These are phyloP conservation scores for Talaromyces piceae DNA, from an alignment of 2,329 filamentous ascomycete species.

Conservation along the genomic window DNA sequence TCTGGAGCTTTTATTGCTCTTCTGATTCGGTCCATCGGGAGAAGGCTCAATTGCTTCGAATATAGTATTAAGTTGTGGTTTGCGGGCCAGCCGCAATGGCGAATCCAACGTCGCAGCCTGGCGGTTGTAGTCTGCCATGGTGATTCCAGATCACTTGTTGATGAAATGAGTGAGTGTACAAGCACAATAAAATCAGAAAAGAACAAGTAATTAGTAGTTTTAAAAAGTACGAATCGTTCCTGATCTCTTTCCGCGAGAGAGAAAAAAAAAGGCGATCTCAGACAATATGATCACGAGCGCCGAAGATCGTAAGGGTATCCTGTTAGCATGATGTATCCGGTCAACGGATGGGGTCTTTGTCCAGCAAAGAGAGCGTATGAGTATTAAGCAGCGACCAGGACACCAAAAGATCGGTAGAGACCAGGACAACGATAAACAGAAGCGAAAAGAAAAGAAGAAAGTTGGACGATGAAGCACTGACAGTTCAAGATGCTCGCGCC, in stretches of 20 bases:
- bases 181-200: constrained; percentile 14
- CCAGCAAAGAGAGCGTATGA: constrained; percentile 19
- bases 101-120: constrained; percentile 46
- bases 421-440: constrained; percentile 19
- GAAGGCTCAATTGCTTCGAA: constrained; percentile 41
- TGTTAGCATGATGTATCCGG: constrained; percentile 21
- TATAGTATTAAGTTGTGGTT: constrained; percentile 56
- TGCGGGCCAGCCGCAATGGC: constrained; percentile 51
- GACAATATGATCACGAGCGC: neutral
- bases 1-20: constrained; percentile 13
- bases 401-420: constrained; percentile 4
- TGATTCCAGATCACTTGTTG: constrained; percentile 26
- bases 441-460: constrained; percentile 18
- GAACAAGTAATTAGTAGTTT: constrained; percentile 9
- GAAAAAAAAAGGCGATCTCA: neutral
- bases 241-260: neutral
- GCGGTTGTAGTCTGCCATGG: constrained; percentile 40
- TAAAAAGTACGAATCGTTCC: neutral
- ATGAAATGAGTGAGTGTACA: constrained; percentile 11
- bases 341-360: constrained; percentile 36
- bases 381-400: constrained; percentile 5
- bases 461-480: constrained; percentile 12
- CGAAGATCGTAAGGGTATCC: constrained; percentile 9
- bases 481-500: constrained; percentile 7
- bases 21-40: constrained; percentile 29